Percentiles rank a stretch among this genome's conserved stretches.
phyloP scores from a whole-genome alignment of 108 stramenopile species.

The Mediolabrus comicus region DNA sequence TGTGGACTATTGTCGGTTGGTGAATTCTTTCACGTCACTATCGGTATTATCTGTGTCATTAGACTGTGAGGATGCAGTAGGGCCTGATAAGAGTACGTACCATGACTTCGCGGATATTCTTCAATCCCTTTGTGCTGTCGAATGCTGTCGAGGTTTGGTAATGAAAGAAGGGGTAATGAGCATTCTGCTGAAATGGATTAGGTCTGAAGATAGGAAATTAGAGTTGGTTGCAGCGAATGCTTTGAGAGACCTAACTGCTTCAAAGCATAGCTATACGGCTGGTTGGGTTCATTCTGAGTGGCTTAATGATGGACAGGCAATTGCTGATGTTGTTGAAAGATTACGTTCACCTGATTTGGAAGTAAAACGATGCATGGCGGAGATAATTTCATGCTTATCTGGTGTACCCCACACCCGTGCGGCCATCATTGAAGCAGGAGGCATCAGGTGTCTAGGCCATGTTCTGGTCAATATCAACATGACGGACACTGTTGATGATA shows the following conservation, averaged over 20 bases:
- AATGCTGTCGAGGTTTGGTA: constrained; percentile 53
- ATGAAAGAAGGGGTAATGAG: constrained; percentile 60
- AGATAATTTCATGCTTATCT: constrained; percentile 60
- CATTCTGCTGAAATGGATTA: constrained; percentile 57
- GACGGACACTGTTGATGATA: constrained; percentile 12
- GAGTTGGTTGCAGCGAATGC: constrained; percentile 47
- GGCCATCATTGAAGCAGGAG: constrained; percentile 54
- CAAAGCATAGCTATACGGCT: constrained; percentile 62
- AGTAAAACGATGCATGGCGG: constrained; percentile 51
- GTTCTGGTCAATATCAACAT: constrained; percentile 39
- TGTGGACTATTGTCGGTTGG: background rate
- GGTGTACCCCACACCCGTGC: constrained; percentile 65
- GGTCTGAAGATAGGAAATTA: constrained; percentile 41
- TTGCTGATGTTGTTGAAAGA: constrained; percentile 47
- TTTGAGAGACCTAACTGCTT: constrained; percentile 52
- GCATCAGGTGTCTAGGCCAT: constrained; percentile 51
- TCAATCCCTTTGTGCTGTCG: constrained; percentile 60
- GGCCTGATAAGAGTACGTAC: background rate
- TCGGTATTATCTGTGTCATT: background rate
- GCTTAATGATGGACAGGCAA: constrained; percentile 55
- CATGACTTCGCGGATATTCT: constrained; percentile 18
- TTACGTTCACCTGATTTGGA: constrained; percentile 17
- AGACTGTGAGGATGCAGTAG: constrained; percentile 5
- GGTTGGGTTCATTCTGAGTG: constrained; percentile 79
- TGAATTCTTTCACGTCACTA: constrained; percentile 10